phyloP scores from a whole-genome alignment of 768 basidiomycete species.

The Wakefieldia striispora region DNA sequence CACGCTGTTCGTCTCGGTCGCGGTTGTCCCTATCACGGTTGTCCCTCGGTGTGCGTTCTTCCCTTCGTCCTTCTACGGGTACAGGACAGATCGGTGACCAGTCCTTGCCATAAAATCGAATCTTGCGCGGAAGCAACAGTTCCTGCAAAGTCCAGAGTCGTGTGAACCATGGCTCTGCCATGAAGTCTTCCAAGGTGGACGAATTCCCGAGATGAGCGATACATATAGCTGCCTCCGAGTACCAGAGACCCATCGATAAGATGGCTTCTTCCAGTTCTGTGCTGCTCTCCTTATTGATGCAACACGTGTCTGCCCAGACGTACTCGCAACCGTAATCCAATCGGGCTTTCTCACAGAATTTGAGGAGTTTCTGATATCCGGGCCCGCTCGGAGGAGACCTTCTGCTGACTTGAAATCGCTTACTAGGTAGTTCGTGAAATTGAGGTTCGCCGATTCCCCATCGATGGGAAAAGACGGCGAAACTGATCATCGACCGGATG shows the following conservation, averaged over 20 bases:
- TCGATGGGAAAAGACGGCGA: constrained; percentile 28
- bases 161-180: constrained; percentile 23
- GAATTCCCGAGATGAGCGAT: constrained; percentile 26
- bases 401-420: constrained; percentile 11
- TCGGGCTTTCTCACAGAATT: constrained; percentile 27
- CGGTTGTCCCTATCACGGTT: constrained; percentile 3
- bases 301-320: constrained; percentile 29
- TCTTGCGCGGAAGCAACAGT: constrained; percentile 21
- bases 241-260: constrained; percentile 25
- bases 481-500: constrained; percentile 18
- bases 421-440: constrained; percentile 23
- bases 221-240: constrained; percentile 21
- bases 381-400: constrained; percentile 13
- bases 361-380: constrained; percentile 26
- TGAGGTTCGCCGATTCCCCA: constrained; percentile 24
- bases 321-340: constrained; percentile 25
- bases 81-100: constrained; percentile 23
- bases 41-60: constrained; percentile 8
- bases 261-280: constrained; percentile 29
- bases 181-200: constrained; percentile 18
- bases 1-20: constrained; percentile 14
- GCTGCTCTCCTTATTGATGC: constrained; percentile 27
- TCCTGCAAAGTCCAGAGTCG: constrained; percentile 25
- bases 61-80: constrained; percentile 13
- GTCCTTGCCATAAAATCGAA: constrained; percentile 24